Percentiles rank a stretch among this genome's conserved stretches.
Evolutionary conservation across 345 rosid species (phyloP).

Genomic region (Sisymbrium irio): DNA sequence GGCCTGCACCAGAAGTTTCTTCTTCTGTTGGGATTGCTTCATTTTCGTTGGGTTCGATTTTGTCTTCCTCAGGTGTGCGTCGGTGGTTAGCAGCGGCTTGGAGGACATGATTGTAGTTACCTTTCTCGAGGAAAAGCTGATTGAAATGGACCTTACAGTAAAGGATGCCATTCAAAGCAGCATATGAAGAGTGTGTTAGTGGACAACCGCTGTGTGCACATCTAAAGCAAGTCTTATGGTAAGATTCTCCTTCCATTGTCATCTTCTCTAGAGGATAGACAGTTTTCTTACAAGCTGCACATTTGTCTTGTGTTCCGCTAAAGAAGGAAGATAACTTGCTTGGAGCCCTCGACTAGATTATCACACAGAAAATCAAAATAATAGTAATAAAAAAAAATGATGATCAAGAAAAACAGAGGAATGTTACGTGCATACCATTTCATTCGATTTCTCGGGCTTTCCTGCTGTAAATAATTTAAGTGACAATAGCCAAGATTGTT

Average conservation of each 20-base stretch:
- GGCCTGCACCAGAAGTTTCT: constrained; percentile 16
- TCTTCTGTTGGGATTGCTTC: constrained; percentile 13
- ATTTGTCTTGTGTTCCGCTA: constrained; percentile 91
- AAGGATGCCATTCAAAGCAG: constrained; percentile 81
- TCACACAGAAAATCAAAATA: background rate
- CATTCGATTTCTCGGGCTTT: constrained; percentile 51
- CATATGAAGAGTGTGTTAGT: constrained; percentile 86
- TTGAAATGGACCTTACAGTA: constrained; percentile 92
- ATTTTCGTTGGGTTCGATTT: constrained; percentile 2
- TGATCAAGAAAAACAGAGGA: background rate
- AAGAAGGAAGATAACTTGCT: constrained; percentile 81
- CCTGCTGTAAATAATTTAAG: constrained; percentile 19
- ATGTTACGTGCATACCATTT: constrained; percentile 42
- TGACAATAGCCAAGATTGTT: background rate
- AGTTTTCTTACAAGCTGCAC: constrained; percentile 76
- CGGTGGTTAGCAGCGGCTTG: constrained; percentile 44
- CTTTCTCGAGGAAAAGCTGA: constrained; percentile 93
- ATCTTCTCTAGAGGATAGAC: constrained; percentile 88
- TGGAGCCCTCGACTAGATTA: constrained; percentile 60
- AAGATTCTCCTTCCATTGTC: constrained; percentile 84
- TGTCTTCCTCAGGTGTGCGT: constrained; percentile 40
- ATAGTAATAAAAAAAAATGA: background rate
- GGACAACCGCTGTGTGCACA: constrained; percentile 87
- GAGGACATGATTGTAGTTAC: constrained; percentile 71
- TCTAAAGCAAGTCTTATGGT: constrained; percentile 89